Percentiles rank a stretch among this genome's conserved stretches.
Evolutionary conservation across 495 filamentous ascomycete genomes (phyloP).

Genomic region (Penicillium verhagenii): DNA sequence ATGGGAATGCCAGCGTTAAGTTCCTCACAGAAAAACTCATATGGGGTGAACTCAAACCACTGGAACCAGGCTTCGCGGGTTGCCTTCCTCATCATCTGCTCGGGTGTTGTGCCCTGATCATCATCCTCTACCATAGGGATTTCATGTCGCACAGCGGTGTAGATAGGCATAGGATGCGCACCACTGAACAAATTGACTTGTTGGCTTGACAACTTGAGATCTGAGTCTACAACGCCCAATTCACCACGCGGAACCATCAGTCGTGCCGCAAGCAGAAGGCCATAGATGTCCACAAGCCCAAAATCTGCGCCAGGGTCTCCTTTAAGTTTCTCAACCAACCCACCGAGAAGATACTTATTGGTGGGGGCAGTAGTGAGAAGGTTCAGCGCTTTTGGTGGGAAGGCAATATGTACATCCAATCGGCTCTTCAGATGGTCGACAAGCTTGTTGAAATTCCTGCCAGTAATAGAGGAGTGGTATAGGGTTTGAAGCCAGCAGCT

Average conservation of each 20-base stretch:
- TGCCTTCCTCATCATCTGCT: conserved; percentile 59
- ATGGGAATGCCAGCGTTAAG: conserved; percentile 87
- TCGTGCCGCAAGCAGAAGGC: conserved; percentile 77
- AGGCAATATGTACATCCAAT: conserved; percentile 84
- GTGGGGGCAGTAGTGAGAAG: conserved; percentile 79
- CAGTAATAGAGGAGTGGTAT: conserved; percentile 80
- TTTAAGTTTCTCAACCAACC: conserved; percentile 84
- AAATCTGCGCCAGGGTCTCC: conserved; percentile 78
- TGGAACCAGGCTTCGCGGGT: conserved; percentile 88
- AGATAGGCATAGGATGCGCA: conserved; percentile 85
- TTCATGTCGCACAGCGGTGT: conserved; percentile 91
- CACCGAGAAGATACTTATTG: conserved; percentile 86
- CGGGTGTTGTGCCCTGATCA: conserved; percentile 29
- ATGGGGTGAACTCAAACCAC: conserved; percentile 96
- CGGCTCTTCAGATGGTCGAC: conserved; percentile 84
- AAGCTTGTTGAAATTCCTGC: conserved; percentile 59
- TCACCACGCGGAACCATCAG: conserved; percentile 84
- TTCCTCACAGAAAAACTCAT: conserved; percentile 96
- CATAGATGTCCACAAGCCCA: conserved; percentile 90
- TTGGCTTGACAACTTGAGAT: conserved; percentile 90
- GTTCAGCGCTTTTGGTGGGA: conserved; percentile 76
- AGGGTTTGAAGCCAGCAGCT: conserved; percentile 93
- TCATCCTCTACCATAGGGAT: conserved; percentile 62
- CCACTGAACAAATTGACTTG: conserved; percentile 68
- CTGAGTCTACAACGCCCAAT: conserved; percentile 65